A percentile compares a stretch with the other conserved stretches of the same genome.
Conservation (phyloP, 1,284 basidiomycete genomes). For the Coniophora puteana region DNA sequence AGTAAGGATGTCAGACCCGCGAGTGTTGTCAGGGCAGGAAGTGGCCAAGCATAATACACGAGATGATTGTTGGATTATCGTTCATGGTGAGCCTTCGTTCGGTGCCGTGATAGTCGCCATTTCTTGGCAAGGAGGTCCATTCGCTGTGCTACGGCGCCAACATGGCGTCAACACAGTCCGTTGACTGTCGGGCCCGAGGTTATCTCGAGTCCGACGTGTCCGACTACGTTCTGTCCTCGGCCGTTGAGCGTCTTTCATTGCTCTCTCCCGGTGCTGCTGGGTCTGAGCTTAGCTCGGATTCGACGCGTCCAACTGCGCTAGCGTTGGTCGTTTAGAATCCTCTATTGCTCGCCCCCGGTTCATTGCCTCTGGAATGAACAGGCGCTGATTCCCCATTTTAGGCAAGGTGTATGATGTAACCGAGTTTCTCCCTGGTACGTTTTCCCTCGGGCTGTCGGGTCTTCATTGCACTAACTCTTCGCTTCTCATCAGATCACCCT, state of each 20-base stretch:
- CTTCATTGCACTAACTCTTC: neutral
- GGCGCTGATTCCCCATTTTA: slow-evolving; percentile 15
- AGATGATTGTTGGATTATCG: slow-evolving; percentile 86
- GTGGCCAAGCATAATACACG: slow-evolving; percentile 67
- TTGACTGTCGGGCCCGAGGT: too few relatives aligned
- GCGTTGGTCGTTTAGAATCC: too few relatives aligned
- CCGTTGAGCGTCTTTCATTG: too few relatives aligned
- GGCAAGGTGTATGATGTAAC: slow-evolving; percentile 76
- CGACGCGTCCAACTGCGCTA: too few relatives aligned
- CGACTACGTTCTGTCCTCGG: too few relatives aligned
- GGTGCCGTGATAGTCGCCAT: too few relatives aligned
- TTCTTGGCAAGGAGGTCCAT: too few relatives aligned
- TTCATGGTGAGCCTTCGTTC: slow-evolving; percentile 74
- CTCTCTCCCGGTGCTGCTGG: neutral
- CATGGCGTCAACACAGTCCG: too few relatives aligned
- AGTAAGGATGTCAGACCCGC: too few relatives aligned
- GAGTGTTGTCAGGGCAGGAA: slow-evolving; percentile 51
- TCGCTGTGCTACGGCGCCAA: too few relatives aligned
- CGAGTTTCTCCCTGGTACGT: slow-evolving; percentile 61
- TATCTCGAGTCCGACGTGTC: too few relatives aligned
- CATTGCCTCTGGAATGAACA: neutral
- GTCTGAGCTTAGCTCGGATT: too few relatives aligned
- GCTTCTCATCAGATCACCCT: slow-evolving; percentile 51
- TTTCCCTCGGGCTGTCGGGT: slow-evolving; percentile 4
- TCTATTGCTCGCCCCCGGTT: neutral